Percentiles rank a stretch among this genome's conserved stretches.
phyloP scores from a whole-genome alignment of 306 rosid species.

The Prosopis cineraria region DNA sequence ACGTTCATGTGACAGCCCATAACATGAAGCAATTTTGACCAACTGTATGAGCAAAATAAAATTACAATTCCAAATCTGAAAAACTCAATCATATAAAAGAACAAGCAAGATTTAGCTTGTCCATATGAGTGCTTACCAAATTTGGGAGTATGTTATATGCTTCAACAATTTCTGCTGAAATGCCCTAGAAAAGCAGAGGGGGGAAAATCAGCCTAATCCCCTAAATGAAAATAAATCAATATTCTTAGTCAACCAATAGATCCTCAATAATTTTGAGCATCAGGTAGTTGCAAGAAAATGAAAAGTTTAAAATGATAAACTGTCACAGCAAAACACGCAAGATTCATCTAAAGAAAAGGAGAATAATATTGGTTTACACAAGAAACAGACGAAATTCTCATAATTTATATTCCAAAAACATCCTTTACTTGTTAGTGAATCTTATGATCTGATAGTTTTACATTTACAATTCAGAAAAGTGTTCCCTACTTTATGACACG shows the following conservation, averaged over 20 bases:
- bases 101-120: conserved; percentile 16
- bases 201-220: conserved; percentile 8
- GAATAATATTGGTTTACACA: no score
- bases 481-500: not conserved
- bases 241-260: not conserved
- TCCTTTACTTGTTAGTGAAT: not conserved
- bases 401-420: not conserved
- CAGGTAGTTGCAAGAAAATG: not conserved
- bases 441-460: not conserved
- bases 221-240: not conserved
- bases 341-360: not conserved
- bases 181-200: conserved; percentile 43
- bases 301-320: not conserved
- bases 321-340: not conserved
- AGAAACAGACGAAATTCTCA: no score
- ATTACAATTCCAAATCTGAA: not conserved
- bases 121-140: conserved; percentile 57
- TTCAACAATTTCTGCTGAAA: conserved; percentile 70
- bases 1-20: not conserved
- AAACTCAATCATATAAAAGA: not conserved
- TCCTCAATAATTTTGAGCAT: not conserved
- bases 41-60: not conserved
- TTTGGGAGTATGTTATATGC: conserved; percentile 82
- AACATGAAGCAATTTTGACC: conserved; percentile 9
- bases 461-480: not conserved